Conservation (phyloP, 1,139 yeast genomes). For the Williopsis jadinii region DNA sequence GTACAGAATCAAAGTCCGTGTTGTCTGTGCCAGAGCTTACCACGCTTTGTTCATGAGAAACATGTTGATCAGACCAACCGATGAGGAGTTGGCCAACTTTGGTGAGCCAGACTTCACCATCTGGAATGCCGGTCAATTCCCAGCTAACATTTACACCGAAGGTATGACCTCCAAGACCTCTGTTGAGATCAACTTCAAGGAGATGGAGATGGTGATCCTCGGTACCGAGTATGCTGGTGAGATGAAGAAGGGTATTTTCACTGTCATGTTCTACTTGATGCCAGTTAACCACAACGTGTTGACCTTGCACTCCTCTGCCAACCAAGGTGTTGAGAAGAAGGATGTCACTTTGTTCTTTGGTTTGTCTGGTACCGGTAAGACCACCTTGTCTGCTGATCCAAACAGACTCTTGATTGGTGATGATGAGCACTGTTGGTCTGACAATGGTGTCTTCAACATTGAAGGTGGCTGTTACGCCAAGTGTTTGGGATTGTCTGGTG, state of each 20-base stretch:
- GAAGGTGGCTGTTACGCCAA: slow-evolving; percentile 99
- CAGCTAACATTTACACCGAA: slow-evolving; percentile 92
- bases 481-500: slow-evolving; percentile 83
- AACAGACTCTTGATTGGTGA: slow-evolving; percentile 93
- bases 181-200: slow-evolving; percentile 93
- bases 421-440: slow-evolving; percentile 99
- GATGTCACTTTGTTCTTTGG: slow-evolving; percentile 92
- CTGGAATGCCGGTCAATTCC: slow-evolving; percentile 99
- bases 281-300: slow-evolving; percentile 89
- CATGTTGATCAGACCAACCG: slow-evolving; percentile 94
- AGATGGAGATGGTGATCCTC: slow-evolving; percentile 96
- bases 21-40: slow-evolving; percentile 97
- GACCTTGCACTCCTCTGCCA: slow-evolving; percentile 92
- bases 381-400: slow-evolving; percentile 96
- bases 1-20: slow-evolving; percentile 93
- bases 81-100: slow-evolving; percentile 78
- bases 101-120: slow-evolving; percentile 98
- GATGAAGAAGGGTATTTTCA: slow-evolving; percentile 99
- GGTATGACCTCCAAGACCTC: slow-evolving; percentile 98
- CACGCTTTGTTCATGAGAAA: slow-evolving; percentile 98
- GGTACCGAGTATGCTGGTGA: slow-evolving; percentile 99
- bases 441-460: slow-evolving; percentile 95
- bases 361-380: slow-evolving; percentile 96
- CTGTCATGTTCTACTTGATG: slow-evolving; percentile 98
- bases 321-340: slow-evolving; percentile 66